Base-by-base conservation (phyloP, 129 eudicot genomes). In the Gnaphalium uliginosum region DNA sequence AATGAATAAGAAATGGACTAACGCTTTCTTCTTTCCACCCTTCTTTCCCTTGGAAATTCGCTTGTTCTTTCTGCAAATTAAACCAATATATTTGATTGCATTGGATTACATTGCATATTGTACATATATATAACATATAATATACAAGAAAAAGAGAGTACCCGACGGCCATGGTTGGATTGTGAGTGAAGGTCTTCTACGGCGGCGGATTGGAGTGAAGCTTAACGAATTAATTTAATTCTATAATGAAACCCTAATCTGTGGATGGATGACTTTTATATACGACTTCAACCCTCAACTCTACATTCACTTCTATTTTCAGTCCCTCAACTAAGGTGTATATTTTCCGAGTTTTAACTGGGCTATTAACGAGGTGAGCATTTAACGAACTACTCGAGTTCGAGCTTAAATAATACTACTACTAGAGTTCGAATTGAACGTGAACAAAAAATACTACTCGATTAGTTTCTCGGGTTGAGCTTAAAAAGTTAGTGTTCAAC, bases 1-100 rank as follows among this genome's bases (percentile, higher is more conserved):
- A n/a, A n/a, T n/a, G n/a, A 35, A 35, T 1, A 35, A 35, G 8
- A 35, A 35, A 5, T 85, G 29, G 82, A 70, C 94, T 73, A 30
- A 89, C 91, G 84, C 86, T 71, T 89, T 89, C 96, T 89, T 89
- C 91, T 89, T 89, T 13, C 96, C 96, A 30, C 96, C 91, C 83
- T 89, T 89, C 96, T 89, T 89, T 9, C 96, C 96, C 86, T 89
- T 89, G 53, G 96, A 89, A 77, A 89, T 86, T 69, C 90, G 73
- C 90, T 89, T 89, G 87, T 89, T 89, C 91, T 89, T 89, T 10
- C 95, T 89, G 85, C 76, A 66, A 46, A 46, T 82, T 82, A n/a
- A n/a, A n/a, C n/a, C n/a, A n/a, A n/a, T n/a, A n/a, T n/a, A n/a
- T n/a, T n/a, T n/a, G n/a, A n/a, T n/a, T n/a, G n/a, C n/a, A n/a